These are phyloP conservation scores for Lentinus tigrinus DNA, from an alignment of 768 basidiomycete species.

Conservation along the genomic window DNA sequence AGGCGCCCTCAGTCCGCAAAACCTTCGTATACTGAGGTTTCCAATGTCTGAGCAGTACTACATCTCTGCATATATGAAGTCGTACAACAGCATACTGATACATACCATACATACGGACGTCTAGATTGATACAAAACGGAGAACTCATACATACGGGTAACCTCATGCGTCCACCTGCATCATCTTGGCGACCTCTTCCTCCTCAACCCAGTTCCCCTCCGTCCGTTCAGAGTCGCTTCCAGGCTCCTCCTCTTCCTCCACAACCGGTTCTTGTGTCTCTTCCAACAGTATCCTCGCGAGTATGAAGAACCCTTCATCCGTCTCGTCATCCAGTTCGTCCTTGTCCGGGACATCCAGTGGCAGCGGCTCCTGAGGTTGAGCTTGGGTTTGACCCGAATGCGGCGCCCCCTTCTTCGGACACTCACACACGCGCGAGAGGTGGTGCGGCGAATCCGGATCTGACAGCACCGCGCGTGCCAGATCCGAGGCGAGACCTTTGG, in stretches of 20 bases:
- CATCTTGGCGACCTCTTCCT: background rate
- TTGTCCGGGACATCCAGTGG: slow-evolving; percentile 20
- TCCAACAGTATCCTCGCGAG: slow-evolving; percentile 30
- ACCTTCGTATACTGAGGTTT: no score
- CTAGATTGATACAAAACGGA: no score
- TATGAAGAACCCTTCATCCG: slow-evolving; percentile 49
- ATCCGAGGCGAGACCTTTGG: slow-evolving; percentile 69
- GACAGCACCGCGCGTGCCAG: slow-evolving; percentile 53
- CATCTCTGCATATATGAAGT: no score
- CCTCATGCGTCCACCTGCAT: background rate
- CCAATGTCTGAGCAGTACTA: no score
- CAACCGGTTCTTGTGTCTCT: background rate
- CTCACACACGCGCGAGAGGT: slow-evolving; percentile 42
- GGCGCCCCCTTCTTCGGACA: slow-evolving; percentile 28
- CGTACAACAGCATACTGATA: no score
- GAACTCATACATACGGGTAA: no score
- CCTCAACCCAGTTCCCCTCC: background rate
- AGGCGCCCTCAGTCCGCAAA: no score
- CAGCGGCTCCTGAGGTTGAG: background rate
- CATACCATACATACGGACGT: no score
- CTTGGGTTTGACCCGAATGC: background rate
- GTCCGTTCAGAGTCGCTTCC: background rate
- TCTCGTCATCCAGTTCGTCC: slow-evolving; percentile 40
- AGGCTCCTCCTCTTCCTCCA: background rate
- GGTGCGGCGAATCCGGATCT: slow-evolving; percentile 44